Conservation (phyloP, 1,139 yeast species). For the Yamadazyma jaroonii region DNA sequence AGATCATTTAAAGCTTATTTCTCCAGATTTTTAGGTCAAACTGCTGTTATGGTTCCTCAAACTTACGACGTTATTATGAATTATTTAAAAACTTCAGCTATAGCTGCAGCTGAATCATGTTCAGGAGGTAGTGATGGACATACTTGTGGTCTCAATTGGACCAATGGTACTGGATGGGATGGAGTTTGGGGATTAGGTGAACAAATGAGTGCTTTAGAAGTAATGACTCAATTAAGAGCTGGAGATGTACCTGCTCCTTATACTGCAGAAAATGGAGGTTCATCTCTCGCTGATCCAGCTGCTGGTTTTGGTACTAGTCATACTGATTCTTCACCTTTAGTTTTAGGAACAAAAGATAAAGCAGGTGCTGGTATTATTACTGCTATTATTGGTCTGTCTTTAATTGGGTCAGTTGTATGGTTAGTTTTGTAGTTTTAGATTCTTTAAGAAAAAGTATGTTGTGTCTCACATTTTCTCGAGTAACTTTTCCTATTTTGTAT, state of each 20-base stretch:
- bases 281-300: slow-evolving; percentile 55
- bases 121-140: slow-evolving; percentile 85
- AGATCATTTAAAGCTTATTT: slow-evolving; percentile 85
- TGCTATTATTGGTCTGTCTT: slow-evolving; percentile 62
- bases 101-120: slow-evolving; percentile 80
- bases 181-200: slow-evolving; percentile 86
- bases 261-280: slow-evolving; percentile 58
- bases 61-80: slow-evolving; percentile 51
- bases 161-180: slow-evolving; percentile 64
- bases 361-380: slow-evolving; percentile 93
- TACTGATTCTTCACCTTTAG: slow-evolving; percentile 42
- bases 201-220: slow-evolving; percentile 85
- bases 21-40: slow-evolving; percentile 70
- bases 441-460: too few relatives aligned
- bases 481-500: too few relatives aligned
- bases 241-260: slow-evolving; percentile 55
- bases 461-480: not conserved
- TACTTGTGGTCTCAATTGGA: slow-evolving; percentile 89
- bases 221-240: slow-evolving; percentile 62
- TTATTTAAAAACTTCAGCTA: slow-evolving; percentile 60
- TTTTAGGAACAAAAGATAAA: slow-evolving; percentile 58
- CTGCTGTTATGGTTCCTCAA: slow-evolving; percentile 70
- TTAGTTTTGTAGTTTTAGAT: slow-evolving; percentile 42
- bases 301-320: slow-evolving; percentile 52
- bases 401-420: slow-evolving; percentile 74